Evolutionary conservation across 441 rosid genomes (phyloP), one percentile per base, ranked within the genome.

Genomic region (Macaranga tanarius): DNA sequence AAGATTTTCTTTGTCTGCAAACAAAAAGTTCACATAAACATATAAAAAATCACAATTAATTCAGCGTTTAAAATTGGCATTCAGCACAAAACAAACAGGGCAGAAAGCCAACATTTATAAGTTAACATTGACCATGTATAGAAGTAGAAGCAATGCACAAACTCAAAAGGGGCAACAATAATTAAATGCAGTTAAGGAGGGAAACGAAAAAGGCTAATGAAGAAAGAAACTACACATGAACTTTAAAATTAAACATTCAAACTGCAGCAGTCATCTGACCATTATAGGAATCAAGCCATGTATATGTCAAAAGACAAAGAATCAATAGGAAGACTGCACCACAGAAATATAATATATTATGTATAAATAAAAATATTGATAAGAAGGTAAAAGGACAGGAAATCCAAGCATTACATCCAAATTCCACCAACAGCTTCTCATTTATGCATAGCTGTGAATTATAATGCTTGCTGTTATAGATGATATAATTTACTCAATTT

Each of bases 1-100:
- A 10, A 89, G 87, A 73, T 89, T 89, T 79, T 87, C 91, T 70
- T 84, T 87, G 70, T 87, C 93, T 89, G 80, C 31, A 71, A 62
- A 15, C 4, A 25, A 50, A 45, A 73, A 47, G 23, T 51, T 61
- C 19, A 16, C 2, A 20, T 6, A n/a, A 40, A 74, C 25, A 40
- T 13, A 44, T 6, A 25, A 17, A 17, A n/a, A 63, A 10, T 34
- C 50, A 34, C 19, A 52, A 31, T 19, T 34, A 54, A 20, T 56
- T 44, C 10, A 69, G 40, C 63, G 56, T 57, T 40, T 42, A 15
- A 40, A 2, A 28, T 19, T 31, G 7, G 34, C 19, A 12, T 74
- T 48, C 28, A 51, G 22, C 15, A 19, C 1, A 50, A 56, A 5
- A 10, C 5, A 63, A 65, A 72, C 1, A 11, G 40, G 62, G 7